Evolutionary conservation across 2,329 filamentous ascomycete species (phyloP).

Genomic region (Aureobasidium leucospermi): DNA sequence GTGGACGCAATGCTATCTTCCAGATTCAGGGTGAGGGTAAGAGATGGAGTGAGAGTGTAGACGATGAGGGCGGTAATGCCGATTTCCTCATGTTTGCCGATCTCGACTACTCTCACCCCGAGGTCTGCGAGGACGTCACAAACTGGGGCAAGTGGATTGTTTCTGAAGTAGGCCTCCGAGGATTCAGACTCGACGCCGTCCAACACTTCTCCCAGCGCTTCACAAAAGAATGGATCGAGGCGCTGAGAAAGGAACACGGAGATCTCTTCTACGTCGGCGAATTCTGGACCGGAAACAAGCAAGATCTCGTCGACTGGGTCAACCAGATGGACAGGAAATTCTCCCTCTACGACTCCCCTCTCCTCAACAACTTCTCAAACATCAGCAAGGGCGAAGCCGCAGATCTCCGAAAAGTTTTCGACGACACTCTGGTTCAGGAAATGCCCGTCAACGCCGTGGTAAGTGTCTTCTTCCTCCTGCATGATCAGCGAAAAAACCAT

Average conservation of each 20-base stretch:
- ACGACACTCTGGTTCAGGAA: conserved; percentile 50
- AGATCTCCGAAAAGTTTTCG: conserved; percentile 56
- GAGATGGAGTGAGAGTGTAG: conserved; percentile 52
- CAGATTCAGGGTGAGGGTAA: conserved; percentile 56
- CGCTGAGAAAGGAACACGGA: conserved; percentile 39
- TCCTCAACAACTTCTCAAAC: conserved; percentile 60
- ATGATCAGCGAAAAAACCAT: neutral
- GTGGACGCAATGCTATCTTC: conserved; percentile 52
- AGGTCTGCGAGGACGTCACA: conserved; percentile 56
- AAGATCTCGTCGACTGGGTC: conserved; percentile 51
- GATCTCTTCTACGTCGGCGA: conserved; percentile 59
- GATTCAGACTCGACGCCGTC: conserved; percentile 61
- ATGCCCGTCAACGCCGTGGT: conserved; percentile 49
- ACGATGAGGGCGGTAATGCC: conserved; percentile 55
- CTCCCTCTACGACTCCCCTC: conserved; percentile 55
- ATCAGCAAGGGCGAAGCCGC: conserved; percentile 27
- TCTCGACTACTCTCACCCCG: conserved; percentile 54
- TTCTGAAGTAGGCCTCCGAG: conserved; percentile 50
- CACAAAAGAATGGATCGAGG: conserved; percentile 52
- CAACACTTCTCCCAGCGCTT: conserved; percentile 62
- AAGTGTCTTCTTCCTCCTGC: neutral
- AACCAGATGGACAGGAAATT: conserved; percentile 35
- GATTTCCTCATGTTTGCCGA: conserved; percentile 65
- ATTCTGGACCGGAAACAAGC: conserved; percentile 55
- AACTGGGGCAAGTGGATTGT: conserved; percentile 61